Evolutionary conservation across 352 stramenopile genomes (phyloP).

Genomic region (Globisporangium uncinulatum): DNA sequence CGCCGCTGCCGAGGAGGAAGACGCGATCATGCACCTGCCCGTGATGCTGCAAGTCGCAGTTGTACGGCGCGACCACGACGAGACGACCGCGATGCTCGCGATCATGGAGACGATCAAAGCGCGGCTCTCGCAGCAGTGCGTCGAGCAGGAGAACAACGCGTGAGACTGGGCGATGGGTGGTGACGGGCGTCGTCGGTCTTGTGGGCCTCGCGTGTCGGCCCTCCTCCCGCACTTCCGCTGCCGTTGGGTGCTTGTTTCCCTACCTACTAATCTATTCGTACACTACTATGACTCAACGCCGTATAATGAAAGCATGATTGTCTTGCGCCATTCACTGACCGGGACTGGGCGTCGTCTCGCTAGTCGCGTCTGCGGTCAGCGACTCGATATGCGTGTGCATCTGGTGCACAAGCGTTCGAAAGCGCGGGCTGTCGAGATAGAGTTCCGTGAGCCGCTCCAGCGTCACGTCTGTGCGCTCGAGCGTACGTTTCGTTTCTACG

Average conservation of each 20-base stretch:
- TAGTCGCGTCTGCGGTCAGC: not conserved
- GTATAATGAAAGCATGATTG: not conserved
- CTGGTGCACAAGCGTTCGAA: slow-evolving; percentile 28
- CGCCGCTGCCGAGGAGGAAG: slow-evolving; percentile 74
- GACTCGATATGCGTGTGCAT: slow-evolving; percentile 34
- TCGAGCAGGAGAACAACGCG: slow-evolving; percentile 39
- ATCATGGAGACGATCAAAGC: slow-evolving; percentile 76
- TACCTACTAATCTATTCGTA: not conserved
- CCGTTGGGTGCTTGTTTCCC: too few species aligned
- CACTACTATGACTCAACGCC: not conserved
- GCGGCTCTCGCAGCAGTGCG: slow-evolving; percentile 54
- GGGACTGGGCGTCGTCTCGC: too few species aligned
- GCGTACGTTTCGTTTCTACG: slow-evolving; percentile 20
- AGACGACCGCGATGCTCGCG: slow-evolving; percentile 61
- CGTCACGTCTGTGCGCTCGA: not conserved
- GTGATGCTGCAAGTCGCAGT: slow-evolving; percentile 83
- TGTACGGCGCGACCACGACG: slow-evolving; percentile 63
- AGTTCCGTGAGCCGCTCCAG: slow-evolving; percentile 21
- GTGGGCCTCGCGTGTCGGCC: too few species aligned
- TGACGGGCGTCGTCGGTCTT: not conserved
- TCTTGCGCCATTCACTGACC: not conserved
- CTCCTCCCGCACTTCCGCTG: not conserved
- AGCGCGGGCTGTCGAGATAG: slow-evolving; percentile 26
- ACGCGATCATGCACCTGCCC: slow-evolving; percentile 87
- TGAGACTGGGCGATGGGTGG: slow-evolving; percentile 7